A percentile compares a stretch with the other conserved stretches of the same genome.
These are phyloP conservation scores for Lentinula sp. DNA, from an alignment of 768 basidiomycete genomes.

Conservation along the genomic window DNA sequence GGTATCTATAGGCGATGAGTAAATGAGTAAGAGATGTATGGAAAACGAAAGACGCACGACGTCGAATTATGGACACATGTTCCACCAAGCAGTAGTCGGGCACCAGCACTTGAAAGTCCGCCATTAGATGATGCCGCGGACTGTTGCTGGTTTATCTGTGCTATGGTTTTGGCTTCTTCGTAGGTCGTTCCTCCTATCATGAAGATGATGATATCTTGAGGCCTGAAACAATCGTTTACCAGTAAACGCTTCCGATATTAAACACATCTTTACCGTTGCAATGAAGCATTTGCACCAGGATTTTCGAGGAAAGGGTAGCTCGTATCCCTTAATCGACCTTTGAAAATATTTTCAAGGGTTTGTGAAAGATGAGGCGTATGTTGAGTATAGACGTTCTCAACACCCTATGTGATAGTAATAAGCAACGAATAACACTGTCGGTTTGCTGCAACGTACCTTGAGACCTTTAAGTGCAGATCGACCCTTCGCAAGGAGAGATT, in stretches of 20 bases:
- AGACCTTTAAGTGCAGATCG: conserved; percentile 93
- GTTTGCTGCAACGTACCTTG: conserved; percentile 49
- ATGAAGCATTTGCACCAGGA: conserved; percentile 55
- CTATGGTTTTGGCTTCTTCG: conserved; percentile 84
- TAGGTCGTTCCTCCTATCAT: conserved; percentile 96
- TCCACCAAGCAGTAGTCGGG: conserved; percentile 83
- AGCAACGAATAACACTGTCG: not conserved
- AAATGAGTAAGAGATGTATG: conserved; percentile 1
- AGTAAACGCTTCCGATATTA: no score
- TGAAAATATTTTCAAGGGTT: conserved; percentile 85
- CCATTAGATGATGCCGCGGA: conserved; percentile 41
- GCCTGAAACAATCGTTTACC: conserved; percentile 36
- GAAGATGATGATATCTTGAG: conserved; percentile 95
- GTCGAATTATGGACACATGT: conserved; percentile 95
- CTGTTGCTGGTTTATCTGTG: conserved; percentile 78
- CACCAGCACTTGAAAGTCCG: conserved; percentile 49
- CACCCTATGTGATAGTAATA: conserved; percentile 53
- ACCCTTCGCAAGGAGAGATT: conserved; percentile 90
- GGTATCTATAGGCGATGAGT: conserved; percentile 45
- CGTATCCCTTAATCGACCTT: conserved; percentile 78
- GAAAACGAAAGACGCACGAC: conserved; percentile 44
- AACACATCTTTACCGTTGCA: conserved; percentile 53
- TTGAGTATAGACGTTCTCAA: conserved; percentile 98
- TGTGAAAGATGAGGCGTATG: conserved; percentile 91
- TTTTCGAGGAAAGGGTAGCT: conserved; percentile 85